Evolutionary conservation across 148 eudicot species (phyloP).

Genomic region (Rhododendron mucronatum): DNA sequence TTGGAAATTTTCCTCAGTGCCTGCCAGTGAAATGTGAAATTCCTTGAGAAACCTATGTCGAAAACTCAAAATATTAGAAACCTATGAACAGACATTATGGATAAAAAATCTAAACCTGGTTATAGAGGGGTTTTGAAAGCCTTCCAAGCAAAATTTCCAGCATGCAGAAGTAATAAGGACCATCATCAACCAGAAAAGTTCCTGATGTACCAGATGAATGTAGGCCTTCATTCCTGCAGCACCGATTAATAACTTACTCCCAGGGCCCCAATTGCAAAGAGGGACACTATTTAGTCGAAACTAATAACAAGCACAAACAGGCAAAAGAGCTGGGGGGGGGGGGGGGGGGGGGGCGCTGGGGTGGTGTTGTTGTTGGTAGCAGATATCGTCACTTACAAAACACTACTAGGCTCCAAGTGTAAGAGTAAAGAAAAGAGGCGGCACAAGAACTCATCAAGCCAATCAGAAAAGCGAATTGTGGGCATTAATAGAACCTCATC

Average conservation of each 20-base stretch:
- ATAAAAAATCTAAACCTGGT: conserved; percentile 54
- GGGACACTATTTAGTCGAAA: background rate
- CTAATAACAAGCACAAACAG: background rate
- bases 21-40: conserved; percentile 28
- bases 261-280: background rate
- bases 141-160: conserved; percentile 88
- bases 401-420: conserved; percentile 93
- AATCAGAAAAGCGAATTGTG: conserved; percentile 73
- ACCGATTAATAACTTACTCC: conserved; percentile 15
- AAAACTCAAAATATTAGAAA: background rate
- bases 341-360: background rate
- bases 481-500: conserved; percentile 45
- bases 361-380: background rate
- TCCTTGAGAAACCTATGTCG: background rate
- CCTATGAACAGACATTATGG: background rate
- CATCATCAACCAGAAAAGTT: conserved; percentile 95
- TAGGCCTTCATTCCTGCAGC: conserved; percentile 79
- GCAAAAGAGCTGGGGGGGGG: background rate
- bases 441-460: conserved; percentile 96
- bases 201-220: conserved; percentile 66
- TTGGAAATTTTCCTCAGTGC: conserved; percentile 86
- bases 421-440: conserved; percentile 84
- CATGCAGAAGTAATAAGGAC: conserved; percentile 96
- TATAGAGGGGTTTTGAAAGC: conserved; percentile 79
- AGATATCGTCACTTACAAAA: conserved; percentile 54